Evolutionary conservation across 495 filamentous ascomycete species (phyloP).

Genomic region (Penicillium soppii): DNA sequence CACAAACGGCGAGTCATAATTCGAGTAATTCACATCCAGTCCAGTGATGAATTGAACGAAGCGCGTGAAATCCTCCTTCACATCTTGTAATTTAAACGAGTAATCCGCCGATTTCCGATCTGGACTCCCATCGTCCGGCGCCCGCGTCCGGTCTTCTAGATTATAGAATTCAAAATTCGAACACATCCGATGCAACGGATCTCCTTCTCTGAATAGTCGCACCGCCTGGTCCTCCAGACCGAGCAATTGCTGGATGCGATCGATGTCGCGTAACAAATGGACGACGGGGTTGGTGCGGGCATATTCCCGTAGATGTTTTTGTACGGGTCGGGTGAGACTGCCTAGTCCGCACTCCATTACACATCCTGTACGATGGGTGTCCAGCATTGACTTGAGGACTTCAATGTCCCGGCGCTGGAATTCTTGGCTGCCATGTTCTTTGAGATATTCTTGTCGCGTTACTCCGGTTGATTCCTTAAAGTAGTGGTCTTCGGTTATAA

Average conservation of each 20-base stretch:
- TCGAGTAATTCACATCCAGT: slow-evolving; percentile 49
- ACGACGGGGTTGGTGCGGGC: slow-evolving; percentile 69
- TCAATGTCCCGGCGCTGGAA: slow-evolving; percentile 66
- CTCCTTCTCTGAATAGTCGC: slow-evolving; percentile 49
- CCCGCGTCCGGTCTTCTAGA: slow-evolving; percentile 48
- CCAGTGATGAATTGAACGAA: slow-evolving; percentile 68
- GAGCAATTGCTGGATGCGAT: slow-evolving; percentile 64
- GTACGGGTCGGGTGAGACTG: slow-evolving; percentile 56
- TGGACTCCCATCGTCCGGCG: slow-evolving; percentile 30
- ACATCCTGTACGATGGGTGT: slow-evolving; percentile 59
- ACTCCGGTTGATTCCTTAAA: slow-evolving; percentile 70
- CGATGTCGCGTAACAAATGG: slow-evolving; percentile 68
- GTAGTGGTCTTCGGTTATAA: slow-evolving; percentile 74
- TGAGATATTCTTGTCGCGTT: slow-evolving; percentile 62
- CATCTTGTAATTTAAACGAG: slow-evolving; percentile 69
- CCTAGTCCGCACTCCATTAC: slow-evolving; percentile 71
- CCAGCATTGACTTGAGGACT: slow-evolving; percentile 65
- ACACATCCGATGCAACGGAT: slow-evolving; percentile 60
- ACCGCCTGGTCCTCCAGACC: slow-evolving; percentile 56
- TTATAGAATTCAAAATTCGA: slow-evolving; percentile 84
- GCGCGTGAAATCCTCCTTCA: slow-evolving; percentile 70
- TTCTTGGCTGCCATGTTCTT: slow-evolving; percentile 59
- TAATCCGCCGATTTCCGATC: slow-evolving; percentile 51
- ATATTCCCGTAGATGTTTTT: slow-evolving; percentile 57
- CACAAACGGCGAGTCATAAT: slow-evolving; percentile 71